These are phyloP conservation scores for Pseudogymnoascus sp. DNA, from an alignment of 2,329 filamentous ascomycete genomes.

Conservation along the genomic window DNA sequence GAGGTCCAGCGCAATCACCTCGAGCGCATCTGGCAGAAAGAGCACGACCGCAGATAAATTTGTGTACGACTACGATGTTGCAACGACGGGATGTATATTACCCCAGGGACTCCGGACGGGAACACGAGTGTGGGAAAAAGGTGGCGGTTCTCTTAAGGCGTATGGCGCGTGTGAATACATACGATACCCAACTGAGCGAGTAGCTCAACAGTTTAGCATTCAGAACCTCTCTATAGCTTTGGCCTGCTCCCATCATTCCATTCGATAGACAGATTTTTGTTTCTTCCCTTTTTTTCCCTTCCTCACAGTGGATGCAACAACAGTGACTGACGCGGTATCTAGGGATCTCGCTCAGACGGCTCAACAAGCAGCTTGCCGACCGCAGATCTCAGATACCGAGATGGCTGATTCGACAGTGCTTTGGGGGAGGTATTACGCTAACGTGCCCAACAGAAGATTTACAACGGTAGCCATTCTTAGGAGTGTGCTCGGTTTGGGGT, in stretches of 20 bases:
- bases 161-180: constrained; percentile 6
- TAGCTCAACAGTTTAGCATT: constrained; percentile 6
- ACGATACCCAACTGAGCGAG: constrained; percentile 5
- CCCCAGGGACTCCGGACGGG: background rate
- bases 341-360: constrained; percentile 1
- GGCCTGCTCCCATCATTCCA: background rate
- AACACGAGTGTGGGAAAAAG: background rate
- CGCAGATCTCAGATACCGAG: constrained; percentile 6
- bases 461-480: background rate
- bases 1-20: constrained; percentile 55
- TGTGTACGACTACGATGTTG: background rate
- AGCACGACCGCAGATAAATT: constrained; percentile 5
- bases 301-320: background rate
- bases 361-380: constrained; percentile 4
- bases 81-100: background rate
- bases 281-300: background rate
- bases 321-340: constrained; percentile 7
- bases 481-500: background rate
- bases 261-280: constrained; percentile 7
- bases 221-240: constrained; percentile 7
- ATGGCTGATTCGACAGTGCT: constrained; percentile 7
- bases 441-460: background rate
- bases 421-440: background rate
- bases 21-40: constrained; percentile 10
- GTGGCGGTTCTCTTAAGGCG: constrained; percentile 2